Percentiles rank a stretch among this genome's conserved stretches.
Evolutionary conservation across 2,329 filamentous ascomycete genomes (phyloP).

Genomic region (Amphichorda felina): DNA sequence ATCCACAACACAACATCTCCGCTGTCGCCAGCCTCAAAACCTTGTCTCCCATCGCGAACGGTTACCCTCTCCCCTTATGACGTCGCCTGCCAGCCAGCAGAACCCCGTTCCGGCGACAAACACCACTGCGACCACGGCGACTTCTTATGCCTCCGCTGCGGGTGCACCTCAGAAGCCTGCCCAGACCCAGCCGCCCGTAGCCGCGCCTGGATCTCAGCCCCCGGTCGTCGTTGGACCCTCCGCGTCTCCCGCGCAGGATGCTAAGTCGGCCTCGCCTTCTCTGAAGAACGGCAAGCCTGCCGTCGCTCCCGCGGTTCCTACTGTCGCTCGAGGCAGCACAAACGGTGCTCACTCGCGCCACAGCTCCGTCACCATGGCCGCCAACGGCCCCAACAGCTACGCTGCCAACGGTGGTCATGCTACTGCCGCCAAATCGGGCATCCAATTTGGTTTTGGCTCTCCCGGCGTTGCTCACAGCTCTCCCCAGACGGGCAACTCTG

Average conservation of each 20-base stretch:
- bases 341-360: slow-evolving; percentile 78
- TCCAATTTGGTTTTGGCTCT: slow-evolving; percentile 78
- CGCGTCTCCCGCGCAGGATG: slow-evolving; percentile 38
- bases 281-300: slow-evolving; percentile 75
- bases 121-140: slow-evolving; percentile 43
- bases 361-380: slow-evolving; percentile 82
- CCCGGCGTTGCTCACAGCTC: slow-evolving; percentile 55
- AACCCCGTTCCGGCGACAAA: slow-evolving; percentile 44
- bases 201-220: slow-evolving; percentile 42
- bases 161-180: slow-evolving; percentile 50
- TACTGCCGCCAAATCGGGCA: slow-evolving; percentile 48
- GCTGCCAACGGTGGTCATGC: slow-evolving; percentile 59
- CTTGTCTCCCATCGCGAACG: slow-evolving; percentile 2
- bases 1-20: background rate
- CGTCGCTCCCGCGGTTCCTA: slow-evolving; percentile 58
- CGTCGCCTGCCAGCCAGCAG: slow-evolving; percentile 45
- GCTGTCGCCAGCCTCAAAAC: slow-evolving; percentile 10
- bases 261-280: slow-evolving; percentile 56
- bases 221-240: slow-evolving; percentile 45
- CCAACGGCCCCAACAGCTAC: slow-evolving; percentile 65
- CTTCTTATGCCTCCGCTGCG: slow-evolving; percentile 57
- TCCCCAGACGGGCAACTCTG: slow-evolving; percentile 43
- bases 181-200: slow-evolving; percentile 46
- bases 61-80: slow-evolving; percentile 34
- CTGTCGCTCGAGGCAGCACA: slow-evolving; percentile 50